phyloP scores from a whole-genome alignment of 306 rosid species.

The Mimosa bimucronata region DNA sequence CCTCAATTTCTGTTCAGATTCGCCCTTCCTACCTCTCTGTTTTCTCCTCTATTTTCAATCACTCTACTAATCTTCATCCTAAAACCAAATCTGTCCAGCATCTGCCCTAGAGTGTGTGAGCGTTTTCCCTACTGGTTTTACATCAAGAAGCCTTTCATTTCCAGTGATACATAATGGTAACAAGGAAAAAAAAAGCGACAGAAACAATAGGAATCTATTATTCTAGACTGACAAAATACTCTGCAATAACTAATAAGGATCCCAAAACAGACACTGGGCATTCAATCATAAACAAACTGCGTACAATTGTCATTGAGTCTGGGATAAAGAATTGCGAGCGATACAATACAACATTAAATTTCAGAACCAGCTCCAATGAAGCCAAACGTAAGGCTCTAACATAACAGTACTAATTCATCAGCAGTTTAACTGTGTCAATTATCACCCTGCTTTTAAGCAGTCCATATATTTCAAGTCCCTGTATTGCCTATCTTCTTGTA shows the following conservation, averaged over 20 bases:
- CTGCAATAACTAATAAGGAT: background rate
- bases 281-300: slow-evolving; percentile 21
- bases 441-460: background rate
- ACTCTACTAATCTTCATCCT: no score
- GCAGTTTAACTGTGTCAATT: slow-evolving; percentile 4
- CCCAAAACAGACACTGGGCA: slow-evolving; percentile 5
- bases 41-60: no score
- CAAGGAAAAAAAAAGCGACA: background rate
- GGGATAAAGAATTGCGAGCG: background rate
- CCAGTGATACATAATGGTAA: background rate
- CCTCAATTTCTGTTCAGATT: no score
- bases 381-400: slow-evolving; percentile 5
- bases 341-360: background rate
- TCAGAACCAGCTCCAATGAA: background rate
- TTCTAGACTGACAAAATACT: background rate
- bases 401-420: background rate
- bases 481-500: background rate
- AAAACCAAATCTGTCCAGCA: no score
- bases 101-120: no score
- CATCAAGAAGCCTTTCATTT: background rate
- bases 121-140: no score
- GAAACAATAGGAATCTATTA: background rate
- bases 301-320: background rate
- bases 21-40: no score
- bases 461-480: background rate